Evolutionary conservation across 1,139 yeast genomes (phyloP).

Genomic region (Keqinozyma sinolaborantium): DNA sequence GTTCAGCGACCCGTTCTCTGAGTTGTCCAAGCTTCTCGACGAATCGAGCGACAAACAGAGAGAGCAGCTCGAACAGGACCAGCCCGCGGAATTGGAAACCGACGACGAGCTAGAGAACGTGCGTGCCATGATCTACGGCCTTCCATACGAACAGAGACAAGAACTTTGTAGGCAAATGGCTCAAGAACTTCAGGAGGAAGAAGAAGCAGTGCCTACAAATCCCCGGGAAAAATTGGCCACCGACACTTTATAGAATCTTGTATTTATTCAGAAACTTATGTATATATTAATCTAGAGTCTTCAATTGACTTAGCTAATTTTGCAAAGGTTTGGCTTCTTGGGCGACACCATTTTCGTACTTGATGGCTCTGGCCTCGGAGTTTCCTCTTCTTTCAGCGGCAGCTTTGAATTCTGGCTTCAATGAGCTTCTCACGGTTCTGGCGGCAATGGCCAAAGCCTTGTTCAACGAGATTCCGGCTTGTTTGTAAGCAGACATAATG

Average conservation of each 20-base stretch:
- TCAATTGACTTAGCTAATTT: conserved; percentile 16
- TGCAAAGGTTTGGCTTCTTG: conserved; percentile 29
- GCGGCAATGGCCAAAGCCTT: conserved; percentile 91
- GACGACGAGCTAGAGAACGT: conserved; percentile 26
- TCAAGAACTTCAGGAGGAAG: conserved; percentile 20
- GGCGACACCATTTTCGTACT: conserved; percentile 64
- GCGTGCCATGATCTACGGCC: conserved; percentile 33
- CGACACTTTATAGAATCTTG: conserved; percentile 1
- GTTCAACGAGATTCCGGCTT: conserved; percentile 86
- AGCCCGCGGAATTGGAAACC: conserved; percentile 3
- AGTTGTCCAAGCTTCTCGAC: conserved; percentile 41
- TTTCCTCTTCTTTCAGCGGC: conserved; percentile 72
- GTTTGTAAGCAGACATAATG: conserved; percentile 78
- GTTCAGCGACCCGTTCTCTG: conserved; percentile 41
- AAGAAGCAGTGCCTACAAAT: conserved; percentile 5
- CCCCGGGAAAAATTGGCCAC: conserved; percentile 9
- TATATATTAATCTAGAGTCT: conserved; percentile 2
- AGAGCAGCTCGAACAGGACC: conserved; percentile 17
- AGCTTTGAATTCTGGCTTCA: conserved; percentile 83
- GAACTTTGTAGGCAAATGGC: conserved; percentile 29
- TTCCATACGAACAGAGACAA: conserved; percentile 31
- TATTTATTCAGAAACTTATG: conserved; percentile 1
- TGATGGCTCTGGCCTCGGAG: conserved; percentile 74
- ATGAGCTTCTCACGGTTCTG: conserved; percentile 80
- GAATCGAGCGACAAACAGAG: conserved; percentile 25